Percentiles rank a stretch among this genome's conserved stretches.
Evolutionary conservation across 257 asterid genomes (phyloP).

Genomic region (Jacaranda copaia): DNA sequence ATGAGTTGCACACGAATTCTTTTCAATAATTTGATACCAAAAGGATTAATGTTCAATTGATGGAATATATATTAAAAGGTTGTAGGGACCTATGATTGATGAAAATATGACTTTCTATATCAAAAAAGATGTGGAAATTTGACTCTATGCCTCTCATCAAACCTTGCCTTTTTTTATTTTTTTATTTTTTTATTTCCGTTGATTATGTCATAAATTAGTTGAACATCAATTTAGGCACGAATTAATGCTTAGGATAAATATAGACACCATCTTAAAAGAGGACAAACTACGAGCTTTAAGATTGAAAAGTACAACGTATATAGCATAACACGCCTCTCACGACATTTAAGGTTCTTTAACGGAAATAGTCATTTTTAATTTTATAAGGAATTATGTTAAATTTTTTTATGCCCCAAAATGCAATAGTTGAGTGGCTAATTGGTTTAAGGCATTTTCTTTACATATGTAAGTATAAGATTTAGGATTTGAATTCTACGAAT

Average conservation of each 20-base stretch:
- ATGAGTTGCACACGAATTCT: constrained; percentile 37
- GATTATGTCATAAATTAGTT: neutral
- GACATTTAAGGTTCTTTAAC: too few species aligned
- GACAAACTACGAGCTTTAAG: too few species aligned
- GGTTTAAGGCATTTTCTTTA: too few species aligned
- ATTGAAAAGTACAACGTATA: too few species aligned
- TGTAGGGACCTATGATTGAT: constrained; percentile 38
- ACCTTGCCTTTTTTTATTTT: neutral
- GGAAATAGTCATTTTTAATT: too few species aligned
- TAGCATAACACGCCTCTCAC: too few species aligned
- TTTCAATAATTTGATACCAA: constrained; percentile 36
- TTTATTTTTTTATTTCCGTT: neutral
- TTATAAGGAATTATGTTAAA: too few species aligned
- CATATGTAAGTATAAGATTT: too few species aligned
- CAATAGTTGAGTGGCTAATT: too few species aligned
- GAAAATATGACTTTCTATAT: constrained; percentile 33
- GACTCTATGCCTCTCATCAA: constrained; percentile 36
- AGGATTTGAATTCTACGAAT: too few species aligned
- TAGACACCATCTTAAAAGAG: neutral
- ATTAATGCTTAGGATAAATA: neutral
- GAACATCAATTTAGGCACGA: neutral
- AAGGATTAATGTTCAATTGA: constrained; percentile 19
- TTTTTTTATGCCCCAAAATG: too few species aligned
- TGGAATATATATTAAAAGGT: constrained; percentile 25
- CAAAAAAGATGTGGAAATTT: constrained; percentile 19